These are phyloP conservation scores for Sicyos baderoa DNA, from an alignment of 306 rosid genomes.

Conservation along the genomic window DNA sequence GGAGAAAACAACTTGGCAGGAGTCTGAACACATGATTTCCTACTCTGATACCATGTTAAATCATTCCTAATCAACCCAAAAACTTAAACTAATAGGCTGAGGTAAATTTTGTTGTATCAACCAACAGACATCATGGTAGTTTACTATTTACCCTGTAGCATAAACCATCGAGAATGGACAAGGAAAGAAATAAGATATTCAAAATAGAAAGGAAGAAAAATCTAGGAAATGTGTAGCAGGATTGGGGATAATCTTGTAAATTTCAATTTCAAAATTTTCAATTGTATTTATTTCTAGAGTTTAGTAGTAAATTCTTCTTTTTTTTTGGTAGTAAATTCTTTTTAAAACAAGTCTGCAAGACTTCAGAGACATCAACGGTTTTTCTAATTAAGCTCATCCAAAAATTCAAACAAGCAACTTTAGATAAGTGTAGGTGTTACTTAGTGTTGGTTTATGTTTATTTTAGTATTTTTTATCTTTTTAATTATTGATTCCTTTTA, in stretches of 20 bases:
- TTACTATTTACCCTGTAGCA: not conserved
- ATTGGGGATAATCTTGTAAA: not conserved
- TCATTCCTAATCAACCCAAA: too few species aligned
- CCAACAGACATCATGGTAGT: not conserved
- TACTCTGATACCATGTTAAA: too few species aligned
- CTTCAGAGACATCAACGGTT: too few species aligned
- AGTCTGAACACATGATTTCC: too few species aligned
- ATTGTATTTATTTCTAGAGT: not conserved
- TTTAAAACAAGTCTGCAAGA: too few species aligned
- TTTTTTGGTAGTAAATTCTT: not conserved
- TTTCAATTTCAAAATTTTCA: not conserved
- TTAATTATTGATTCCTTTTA: too few species aligned
- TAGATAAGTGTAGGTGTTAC: too few species aligned
- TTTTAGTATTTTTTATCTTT: too few species aligned
- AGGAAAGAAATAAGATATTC: slow-evolving; percentile 4
- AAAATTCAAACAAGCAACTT: not conserved
- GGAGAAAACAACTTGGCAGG: too few species aligned
- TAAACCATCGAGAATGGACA: not conserved
- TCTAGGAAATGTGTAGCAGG: not conserved
- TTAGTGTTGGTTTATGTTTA: too few species aligned
- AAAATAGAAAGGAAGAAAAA: not conserved
- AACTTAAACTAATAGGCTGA: too few species aligned
- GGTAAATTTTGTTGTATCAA: too few species aligned
- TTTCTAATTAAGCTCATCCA: not conserved
- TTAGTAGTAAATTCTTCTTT: not conserved